Base-by-base conservation (phyloP, 2,329 filamentous ascomycete species). In the Lachnellula subtilissima region DNA sequence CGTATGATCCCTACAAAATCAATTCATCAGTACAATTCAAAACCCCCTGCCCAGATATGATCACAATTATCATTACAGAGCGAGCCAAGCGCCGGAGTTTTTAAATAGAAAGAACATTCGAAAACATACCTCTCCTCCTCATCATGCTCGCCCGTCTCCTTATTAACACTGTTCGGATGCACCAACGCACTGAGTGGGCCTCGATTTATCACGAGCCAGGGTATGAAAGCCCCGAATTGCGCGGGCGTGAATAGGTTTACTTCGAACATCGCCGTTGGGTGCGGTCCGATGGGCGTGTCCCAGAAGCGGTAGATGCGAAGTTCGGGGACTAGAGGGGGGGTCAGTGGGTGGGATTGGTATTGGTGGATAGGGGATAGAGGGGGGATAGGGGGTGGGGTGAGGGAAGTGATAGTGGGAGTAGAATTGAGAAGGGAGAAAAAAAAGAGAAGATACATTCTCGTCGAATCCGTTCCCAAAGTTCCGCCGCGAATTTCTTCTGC, bases 231-330 rank as follows among this genome's bases (percentile, higher is more conserved):
- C 0, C 91, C 91, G 67, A 96, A 96, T 70, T 96, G 89, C 3
- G 84, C 85, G 0, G 91, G 92, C 0, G 86, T 91, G 70, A 93
- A 90, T 19, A 96, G 47, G 64, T 95, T 95, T 47, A 96, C 90
- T 73, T 97, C 92, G 66, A 96, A 96, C 91, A 96, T 96, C 52
- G 85, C 88, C 0, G 91, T 72, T 0, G 88, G 86, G 70, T 96
- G 91, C 0, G 91, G 91, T 0, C 91, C 92, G 28, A 96, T 72
- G 0, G 91, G 90, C 14, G 75, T 73, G 62, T 94, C 87, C 81
- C 84, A 95, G 62, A 96, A 76, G 14, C 72, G 77, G 70, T 96
- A 96, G 64, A 95, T 87, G 53, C 91, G 82, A 17, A 96, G 77
- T 69, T 96, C 91, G 8, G 91, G 91, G 67, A 96, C 88, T 91